Conservation (phyloP, 306 rosid genomes). For the Comarum palustre region DNA sequence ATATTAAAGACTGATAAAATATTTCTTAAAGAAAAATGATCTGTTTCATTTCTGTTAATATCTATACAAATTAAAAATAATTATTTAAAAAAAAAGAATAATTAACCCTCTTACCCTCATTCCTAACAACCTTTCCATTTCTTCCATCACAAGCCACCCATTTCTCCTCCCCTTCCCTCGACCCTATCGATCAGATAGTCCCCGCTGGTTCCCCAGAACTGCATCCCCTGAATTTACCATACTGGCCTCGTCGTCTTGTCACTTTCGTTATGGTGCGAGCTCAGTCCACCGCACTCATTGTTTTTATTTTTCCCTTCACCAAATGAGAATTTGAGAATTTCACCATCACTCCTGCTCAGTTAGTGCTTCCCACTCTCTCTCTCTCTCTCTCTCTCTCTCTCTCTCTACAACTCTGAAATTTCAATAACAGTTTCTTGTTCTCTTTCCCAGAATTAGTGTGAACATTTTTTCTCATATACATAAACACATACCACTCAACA, state of each 20-base stretch:
- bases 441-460: neutral
- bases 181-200: neutral
- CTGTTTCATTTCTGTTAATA: no score
- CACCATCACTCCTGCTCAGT: slow-evolving; percentile 6
- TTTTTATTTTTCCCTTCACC: slow-evolving; percentile 16
- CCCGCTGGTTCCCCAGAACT: slow-evolving; percentile 16
- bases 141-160: neutral
- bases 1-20: no score
- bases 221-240: slow-evolving; percentile 12
- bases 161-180: neutral
- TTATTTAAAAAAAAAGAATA: no score
- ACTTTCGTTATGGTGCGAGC: slow-evolving; percentile 41
- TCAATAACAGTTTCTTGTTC: neutral
- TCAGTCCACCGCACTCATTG: slow-evolving; percentile 18
- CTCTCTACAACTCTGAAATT: neutral
- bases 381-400: neutral
- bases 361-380: slow-evolving; percentile 4
- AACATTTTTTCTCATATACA: neutral
- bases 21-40: no score
- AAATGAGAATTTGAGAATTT: neutral
- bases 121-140: neutral
- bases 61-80: no score
- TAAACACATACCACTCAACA: neutral
- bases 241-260: slow-evolving; percentile 46
- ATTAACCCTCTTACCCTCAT: no score